These are phyloP conservation scores for Rhynchosporium graminicola DNA, from an alignment of 2,329 filamentous ascomycete genomes.

Conservation along the genomic window DNA sequence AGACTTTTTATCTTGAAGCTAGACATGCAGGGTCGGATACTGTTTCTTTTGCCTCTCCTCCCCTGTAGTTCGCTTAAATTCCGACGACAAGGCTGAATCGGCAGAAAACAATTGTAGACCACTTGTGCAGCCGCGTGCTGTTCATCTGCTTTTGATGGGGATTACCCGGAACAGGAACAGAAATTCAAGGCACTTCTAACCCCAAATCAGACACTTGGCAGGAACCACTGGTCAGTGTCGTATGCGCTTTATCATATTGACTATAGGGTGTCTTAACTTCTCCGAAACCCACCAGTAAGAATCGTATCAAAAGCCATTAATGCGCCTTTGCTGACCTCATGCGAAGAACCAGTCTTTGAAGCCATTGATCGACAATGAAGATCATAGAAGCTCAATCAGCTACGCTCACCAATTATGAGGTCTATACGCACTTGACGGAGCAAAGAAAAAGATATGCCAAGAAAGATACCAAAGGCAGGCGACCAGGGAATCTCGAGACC, in stretches of 20 bases:
- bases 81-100: constrained; percentile 8
- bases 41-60: constrained; percentile 4
- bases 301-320: not conserved
- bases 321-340: not conserved
- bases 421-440: constrained; percentile 64
- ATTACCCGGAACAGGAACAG: not conserved
- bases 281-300: not conserved
- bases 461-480: constrained; percentile 37
- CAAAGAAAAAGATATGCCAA: constrained; percentile 44
- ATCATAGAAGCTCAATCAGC: constrained; percentile 71
- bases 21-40: constrained; percentile 1
- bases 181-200: not conserved
- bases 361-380: constrained; percentile 50
- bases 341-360: not conserved
- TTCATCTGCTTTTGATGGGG: not conserved
- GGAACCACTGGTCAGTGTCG: not conserved
- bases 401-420: constrained; percentile 72
- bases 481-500: constrained; percentile 60
- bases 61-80: constrained; percentile 11
- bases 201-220: not conserved
- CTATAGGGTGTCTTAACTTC: not conserved
- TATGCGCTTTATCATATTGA: not conserved
- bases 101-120: not conserved
- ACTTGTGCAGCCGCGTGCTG: constrained; percentile 6
- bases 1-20: not conserved